These are phyloP conservation scores for Takashimella tepidaria DNA, from an alignment of 1,284 basidiomycete species.

Conservation along the genomic window DNA sequence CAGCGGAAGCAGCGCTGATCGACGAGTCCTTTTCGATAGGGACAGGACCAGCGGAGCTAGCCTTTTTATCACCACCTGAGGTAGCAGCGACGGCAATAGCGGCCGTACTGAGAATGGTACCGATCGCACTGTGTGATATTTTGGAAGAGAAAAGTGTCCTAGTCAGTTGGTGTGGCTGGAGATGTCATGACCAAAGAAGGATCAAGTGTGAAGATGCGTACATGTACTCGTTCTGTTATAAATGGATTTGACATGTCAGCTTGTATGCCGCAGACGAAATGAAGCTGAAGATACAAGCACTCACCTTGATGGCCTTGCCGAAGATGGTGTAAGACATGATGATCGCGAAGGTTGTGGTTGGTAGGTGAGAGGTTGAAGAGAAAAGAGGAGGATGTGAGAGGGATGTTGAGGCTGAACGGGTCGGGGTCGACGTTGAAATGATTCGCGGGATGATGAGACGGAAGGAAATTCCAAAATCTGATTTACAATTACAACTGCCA, in stretches of 20 bases:
- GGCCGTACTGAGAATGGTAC: conserved; percentile 39
- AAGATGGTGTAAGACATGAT: conserved; percentile 49
- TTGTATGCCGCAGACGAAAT: too few species aligned
- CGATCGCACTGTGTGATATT: conserved; percentile 33
- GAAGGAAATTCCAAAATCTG: conserved; percentile 7
- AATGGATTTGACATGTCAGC: too few species aligned
- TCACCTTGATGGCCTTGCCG: conserved; percentile 47
- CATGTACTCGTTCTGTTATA: conserved; percentile 47
- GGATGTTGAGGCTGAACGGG: background rate
- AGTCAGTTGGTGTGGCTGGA: background rate
- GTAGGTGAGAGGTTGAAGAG: background rate
- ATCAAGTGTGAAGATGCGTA: conserved; percentile 6
- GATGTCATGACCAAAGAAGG: background rate
- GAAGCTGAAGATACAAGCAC: conserved; percentile 6
- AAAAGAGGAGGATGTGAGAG: background rate
- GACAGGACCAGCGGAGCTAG: conserved; percentile 11
- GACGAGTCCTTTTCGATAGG: conserved; percentile 17
- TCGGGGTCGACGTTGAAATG: background rate
- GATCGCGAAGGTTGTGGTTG: conserved; percentile 4
- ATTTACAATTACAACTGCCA: conserved; percentile 5
- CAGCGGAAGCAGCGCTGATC: conserved; percentile 17
- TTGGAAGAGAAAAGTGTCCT: background rate
- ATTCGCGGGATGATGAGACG: background rate
- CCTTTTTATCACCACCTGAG: conserved; percentile 34
- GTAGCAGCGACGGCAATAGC: conserved; percentile 32